Conservation (phyloP, 345 rosid genomes). For the Arabidopsis arenosa region DNA sequence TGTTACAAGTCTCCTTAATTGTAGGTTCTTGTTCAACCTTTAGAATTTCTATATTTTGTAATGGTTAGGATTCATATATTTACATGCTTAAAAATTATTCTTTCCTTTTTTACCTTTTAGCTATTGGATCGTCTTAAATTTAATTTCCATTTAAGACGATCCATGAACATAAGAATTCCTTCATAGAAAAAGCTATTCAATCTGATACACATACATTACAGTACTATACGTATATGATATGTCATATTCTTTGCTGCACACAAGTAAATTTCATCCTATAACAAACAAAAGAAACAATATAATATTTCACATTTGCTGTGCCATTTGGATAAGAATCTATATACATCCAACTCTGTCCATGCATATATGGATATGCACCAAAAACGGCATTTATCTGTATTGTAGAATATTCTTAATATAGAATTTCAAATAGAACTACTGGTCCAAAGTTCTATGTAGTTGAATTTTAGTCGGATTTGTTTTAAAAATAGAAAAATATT, state of each 20-base stretch:
- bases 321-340: constrained; percentile 22
- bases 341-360: constrained; percentile 4
- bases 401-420: constrained; percentile 1
- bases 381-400: constrained; percentile 14
- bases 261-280: background rate
- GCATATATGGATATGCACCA: constrained; percentile 25
- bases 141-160: too few species aligned
- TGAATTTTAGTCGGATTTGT: background rate
- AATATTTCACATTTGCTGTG: background rate
- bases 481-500: background rate
- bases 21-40: constrained; percentile 17
- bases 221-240: background rate
- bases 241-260: background rate
- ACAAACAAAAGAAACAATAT: background rate
- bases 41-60: background rate
- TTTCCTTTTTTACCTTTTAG: background rate
- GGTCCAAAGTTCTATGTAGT: background rate
- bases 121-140: background rate
- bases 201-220: background rate
- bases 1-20: constrained; percentile 22
- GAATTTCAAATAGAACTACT: constrained; percentile 12
- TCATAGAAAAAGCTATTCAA: background rate
- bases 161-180: background rate
- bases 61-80: background rate
- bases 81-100: background rate